Base-by-base conservation (phyloP, 179 eudicot genomes). In the Heliamphora pulchella region DNA sequence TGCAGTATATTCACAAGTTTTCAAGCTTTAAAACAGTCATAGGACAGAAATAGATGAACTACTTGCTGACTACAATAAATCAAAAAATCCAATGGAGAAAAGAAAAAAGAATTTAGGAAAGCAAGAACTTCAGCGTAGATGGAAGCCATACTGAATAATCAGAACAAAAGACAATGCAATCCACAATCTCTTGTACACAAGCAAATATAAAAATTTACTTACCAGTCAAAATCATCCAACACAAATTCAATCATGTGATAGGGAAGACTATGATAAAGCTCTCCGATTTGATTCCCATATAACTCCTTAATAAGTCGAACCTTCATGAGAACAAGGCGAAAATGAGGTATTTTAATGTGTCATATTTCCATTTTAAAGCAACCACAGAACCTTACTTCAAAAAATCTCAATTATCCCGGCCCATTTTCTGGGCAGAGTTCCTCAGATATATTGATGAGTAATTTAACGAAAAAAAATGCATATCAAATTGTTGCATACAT, bases 241-340 rank as follows among this genome's bases (percentile, higher is more conserved):
- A 91, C 89, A 83, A 96, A 96, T 85, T 96, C 98, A 80, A 94
- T 82, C 98, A 92, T 91, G 84, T 92, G 93, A 81, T 88, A 91
- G 17, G 98, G 97, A 81, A 96, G 90, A 89, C 98, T 94, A 82
- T 90, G 90, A 89, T 96, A 96, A n/a, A 96, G 98, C 84, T 94
- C 98, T 73, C 89, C 89, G 50, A 96, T 90, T 87, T 96, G 99
- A 83, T 92, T 92, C 48, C 96, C 99, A 86, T 96, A 96, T 82
- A 96, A 77, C 87, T 94, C 99, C 81, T 89, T 92, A 79, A 89
- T 87, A 80, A 96, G 89, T 15, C 96, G 99, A 78, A 96, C 98
- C 99, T 95, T 85, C 81, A 81, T 39, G 70, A 82, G 65, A 82
- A 83, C 75, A 86, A 54, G 18, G 68, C 1, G 71, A 79, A 20